A percentile compares a stretch with the other conserved stretches of the same genome.
phyloP scores from a whole-genome alignment of 495 filamentous ascomycete genomes.

The Penicillium atrosanguineum region DNA sequence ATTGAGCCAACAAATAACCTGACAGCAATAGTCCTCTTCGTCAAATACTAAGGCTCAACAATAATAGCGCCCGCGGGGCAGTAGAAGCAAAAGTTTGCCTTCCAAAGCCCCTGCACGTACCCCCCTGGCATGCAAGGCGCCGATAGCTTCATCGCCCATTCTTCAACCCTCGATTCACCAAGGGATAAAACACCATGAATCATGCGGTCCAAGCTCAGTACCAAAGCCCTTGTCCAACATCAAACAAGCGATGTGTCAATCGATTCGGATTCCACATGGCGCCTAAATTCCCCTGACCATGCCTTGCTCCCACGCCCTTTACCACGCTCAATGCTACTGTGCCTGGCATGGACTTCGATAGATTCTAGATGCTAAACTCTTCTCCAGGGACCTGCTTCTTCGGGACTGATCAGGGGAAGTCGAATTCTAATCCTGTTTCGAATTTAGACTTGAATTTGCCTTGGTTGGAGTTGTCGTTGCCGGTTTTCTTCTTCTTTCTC shows the following conservation, averaged over 20 bases:
- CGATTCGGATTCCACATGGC: constrained; percentile 16
- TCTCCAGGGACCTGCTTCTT: constrained; percentile 22
- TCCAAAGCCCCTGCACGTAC: constrained; percentile 2
- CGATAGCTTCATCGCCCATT: constrained; percentile 24
- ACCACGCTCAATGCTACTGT: constrained; percentile 8
- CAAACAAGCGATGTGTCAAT: constrained; percentile 23
- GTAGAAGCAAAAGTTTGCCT: constrained; percentile 5
- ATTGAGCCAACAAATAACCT: background rate
- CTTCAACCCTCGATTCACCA: constrained; percentile 9
- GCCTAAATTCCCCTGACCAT: constrained; percentile 18
- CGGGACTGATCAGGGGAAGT: constrained; percentile 1
- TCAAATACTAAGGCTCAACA: background rate
- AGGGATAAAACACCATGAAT: constrained; percentile 16
- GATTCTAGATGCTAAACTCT: background rate
- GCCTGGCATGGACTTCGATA: background rate
- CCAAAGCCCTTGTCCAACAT: background rate
- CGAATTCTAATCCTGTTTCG: background rate
- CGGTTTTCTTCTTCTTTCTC: background rate
- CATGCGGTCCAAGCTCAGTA: constrained; percentile 9
- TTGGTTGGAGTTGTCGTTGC: background rate
- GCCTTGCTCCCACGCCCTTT: constrained; percentile 25
- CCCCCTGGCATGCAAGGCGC: constrained; percentile 29
- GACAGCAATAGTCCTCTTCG: background rate
- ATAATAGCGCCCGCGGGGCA: background rate
- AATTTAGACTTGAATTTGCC: background rate